Conservation (phyloP, 139 green algal species). For the Bryopsis sp. region DNA sequence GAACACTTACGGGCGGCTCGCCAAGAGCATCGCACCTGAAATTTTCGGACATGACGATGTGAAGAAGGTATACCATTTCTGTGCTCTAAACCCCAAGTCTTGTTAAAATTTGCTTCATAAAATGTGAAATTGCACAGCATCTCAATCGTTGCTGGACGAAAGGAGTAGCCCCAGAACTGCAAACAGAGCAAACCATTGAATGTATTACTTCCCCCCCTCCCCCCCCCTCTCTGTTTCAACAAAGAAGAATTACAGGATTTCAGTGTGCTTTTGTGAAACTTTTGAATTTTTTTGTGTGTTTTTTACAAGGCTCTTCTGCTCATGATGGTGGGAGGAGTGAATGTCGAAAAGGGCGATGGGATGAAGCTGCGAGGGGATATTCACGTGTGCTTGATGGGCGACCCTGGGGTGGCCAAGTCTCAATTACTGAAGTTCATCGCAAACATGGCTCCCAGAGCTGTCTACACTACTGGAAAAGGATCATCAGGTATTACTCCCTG, state of each 20-base stretch:
- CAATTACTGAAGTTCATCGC: slow-evolving; percentile 86
- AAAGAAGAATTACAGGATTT: no score
- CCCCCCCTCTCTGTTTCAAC: no score
- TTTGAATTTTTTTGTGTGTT: no score
- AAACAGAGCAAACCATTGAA: no score
- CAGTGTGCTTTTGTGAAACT: no score
- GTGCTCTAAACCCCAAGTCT: background rate
- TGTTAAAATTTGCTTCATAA: no score
- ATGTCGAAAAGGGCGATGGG: slow-evolving; percentile 69
- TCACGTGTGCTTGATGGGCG: slow-evolving; percentile 98
- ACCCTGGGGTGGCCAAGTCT: slow-evolving; percentile 96
- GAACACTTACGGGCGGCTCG: slow-evolving; percentile 72
- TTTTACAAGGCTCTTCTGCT: slow-evolving; percentile 76
- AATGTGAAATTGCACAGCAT: no score
- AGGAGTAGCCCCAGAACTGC: no score
- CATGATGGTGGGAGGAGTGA: slow-evolving; percentile 84
- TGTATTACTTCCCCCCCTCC: no score
- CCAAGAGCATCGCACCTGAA: slow-evolving; percentile 76
- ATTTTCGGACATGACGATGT: slow-evolving; percentile 92
- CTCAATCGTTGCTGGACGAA: no score
- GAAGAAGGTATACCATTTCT: slow-evolving; percentile 61
- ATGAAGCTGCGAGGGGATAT: slow-evolving; percentile 96
- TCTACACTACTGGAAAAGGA: slow-evolving; percentile 97
- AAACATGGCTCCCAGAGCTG: slow-evolving; percentile 70
- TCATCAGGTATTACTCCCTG: slow-evolving; percentile 68